Percentiles rank a stretch among this genome's conserved stretches.
Conservation (phyloP, 2,329 filamentous ascomycete genomes). For the Colletotrichum tofieldiae region DNA sequence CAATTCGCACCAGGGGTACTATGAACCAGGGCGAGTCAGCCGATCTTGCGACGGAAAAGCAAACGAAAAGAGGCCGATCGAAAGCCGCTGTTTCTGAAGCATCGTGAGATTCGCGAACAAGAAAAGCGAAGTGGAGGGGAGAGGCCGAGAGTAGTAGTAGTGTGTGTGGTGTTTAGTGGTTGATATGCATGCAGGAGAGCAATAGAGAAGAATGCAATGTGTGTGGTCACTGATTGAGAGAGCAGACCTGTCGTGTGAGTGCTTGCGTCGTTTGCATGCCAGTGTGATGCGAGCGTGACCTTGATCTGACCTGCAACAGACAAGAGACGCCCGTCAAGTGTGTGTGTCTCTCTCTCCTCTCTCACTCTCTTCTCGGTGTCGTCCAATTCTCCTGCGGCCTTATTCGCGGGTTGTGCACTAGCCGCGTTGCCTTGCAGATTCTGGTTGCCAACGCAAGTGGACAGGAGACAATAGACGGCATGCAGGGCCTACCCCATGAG, state of each 20-base stretch:
- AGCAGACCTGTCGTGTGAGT: constrained; percentile 28
- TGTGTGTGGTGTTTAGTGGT: constrained; percentile 14
- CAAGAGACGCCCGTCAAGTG: constrained; percentile 5
- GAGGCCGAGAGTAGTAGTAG: constrained; percentile 6
- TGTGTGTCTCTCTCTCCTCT: background rate
- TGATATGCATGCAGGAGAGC: constrained; percentile 25
- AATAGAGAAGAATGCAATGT: constrained; percentile 30
- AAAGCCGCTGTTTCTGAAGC: constrained; percentile 41
- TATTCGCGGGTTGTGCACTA: constrained; percentile 21
- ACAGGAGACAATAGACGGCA: constrained; percentile 10
- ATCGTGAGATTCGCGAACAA: constrained; percentile 45
- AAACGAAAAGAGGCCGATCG: constrained; percentile 35
- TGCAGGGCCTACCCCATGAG: constrained; percentile 26
- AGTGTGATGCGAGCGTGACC: constrained; percentile 35
- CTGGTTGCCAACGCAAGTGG: constrained; percentile 20
- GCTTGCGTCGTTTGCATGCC: constrained; percentile 41
- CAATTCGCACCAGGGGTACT: constrained; percentile 41
- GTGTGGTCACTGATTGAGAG: constrained; percentile 15
- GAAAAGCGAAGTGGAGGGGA: constrained; percentile 11
- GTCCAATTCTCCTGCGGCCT: constrained; percentile 14
- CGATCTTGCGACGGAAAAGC: constrained; percentile 43
- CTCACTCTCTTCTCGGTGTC: background rate
- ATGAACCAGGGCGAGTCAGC: constrained; percentile 41
- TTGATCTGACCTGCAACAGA: constrained; percentile 15
- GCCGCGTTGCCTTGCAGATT: constrained; percentile 40